phyloP scores from a whole-genome alignment of 2,329 filamentous ascomycete species.

The Clarireedia homoeocarpa region DNA sequence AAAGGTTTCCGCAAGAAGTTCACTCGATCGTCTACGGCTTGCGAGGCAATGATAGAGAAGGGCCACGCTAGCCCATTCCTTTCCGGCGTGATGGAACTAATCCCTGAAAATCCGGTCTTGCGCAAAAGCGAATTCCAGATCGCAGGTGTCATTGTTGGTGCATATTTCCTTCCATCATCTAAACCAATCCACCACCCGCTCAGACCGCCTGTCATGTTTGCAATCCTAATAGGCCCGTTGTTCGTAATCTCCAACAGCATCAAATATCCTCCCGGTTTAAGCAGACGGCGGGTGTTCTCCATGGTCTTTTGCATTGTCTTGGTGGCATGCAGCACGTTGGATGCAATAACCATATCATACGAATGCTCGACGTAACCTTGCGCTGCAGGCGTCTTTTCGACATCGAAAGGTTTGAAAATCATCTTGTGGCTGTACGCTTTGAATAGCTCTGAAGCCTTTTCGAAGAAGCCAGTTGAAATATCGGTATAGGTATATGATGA shows the following conservation, averaged over 20 bases:
- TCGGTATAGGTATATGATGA: slow-evolving; percentile 3
- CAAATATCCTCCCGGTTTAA: slow-evolving; percentile 39
- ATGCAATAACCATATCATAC: slow-evolving; percentile 35
- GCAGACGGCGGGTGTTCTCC: slow-evolving; percentile 29
- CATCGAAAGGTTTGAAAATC: slow-evolving; percentile 28
- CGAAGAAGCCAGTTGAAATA: slow-evolving; percentile 1
- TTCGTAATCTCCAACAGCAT: slow-evolving; percentile 16
- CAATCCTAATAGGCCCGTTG: neutral
- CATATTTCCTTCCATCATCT: slow-evolving; percentile 4
- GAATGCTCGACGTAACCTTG: slow-evolving; percentile 29
- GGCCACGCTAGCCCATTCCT: neutral
- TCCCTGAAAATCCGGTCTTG: slow-evolving; percentile 25
- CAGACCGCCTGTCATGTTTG: neutral
- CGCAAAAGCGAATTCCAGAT: slow-evolving; percentile 22
- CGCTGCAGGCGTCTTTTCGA: slow-evolving; percentile 19
- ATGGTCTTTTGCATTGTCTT: slow-evolving; percentile 21
- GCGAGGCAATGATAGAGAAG: neutral
- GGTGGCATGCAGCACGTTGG: slow-evolving; percentile 35
- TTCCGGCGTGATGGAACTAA: slow-evolving; percentile 12
- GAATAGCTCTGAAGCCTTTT: neutral
- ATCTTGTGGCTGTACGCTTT: too few relatives aligned
- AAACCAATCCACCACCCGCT: slow-evolving; percentile 11
- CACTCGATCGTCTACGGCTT: slow-evolving; percentile 9
- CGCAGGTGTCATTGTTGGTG: neutral
- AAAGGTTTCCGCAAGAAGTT: slow-evolving; percentile 1